Evolutionary conservation across 2,329 filamentous ascomycete genomes (phyloP), one percentile per base, ranked within the genome.

Genomic region (Ophiocordyceps polyrhachis-furcata): DNA sequence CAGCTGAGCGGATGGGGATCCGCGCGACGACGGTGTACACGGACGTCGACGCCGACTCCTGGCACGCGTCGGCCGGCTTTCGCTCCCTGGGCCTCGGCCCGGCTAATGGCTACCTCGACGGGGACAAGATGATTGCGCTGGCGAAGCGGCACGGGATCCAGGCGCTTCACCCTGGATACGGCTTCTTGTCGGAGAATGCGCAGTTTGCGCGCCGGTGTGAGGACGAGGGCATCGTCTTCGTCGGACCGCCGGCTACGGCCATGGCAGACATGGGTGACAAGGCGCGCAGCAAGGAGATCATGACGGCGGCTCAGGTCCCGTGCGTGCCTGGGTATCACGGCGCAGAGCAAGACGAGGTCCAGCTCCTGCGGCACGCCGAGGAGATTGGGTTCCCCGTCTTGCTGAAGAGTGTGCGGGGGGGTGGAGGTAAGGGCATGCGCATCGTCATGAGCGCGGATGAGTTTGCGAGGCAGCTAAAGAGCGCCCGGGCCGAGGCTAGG

Each of bases 261-360:
- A 87, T 83, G 57, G 68, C 81, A 47, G 86, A 87, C 47, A 94
- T 95, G 88, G 88, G 88, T 43, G 85, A 93, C 65, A 94, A 95
- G 67, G 87, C 81, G 45, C 73, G 83, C 48, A 91, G 84, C 44
- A 98, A 98, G 62, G 83, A 94, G 58, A 95, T 98, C 57, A 96
- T 98, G 91, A 86, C 76, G 31, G 77, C 78, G 5, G 89, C 91
- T n/a, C 86, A 87, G 9, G 91, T 98, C 4, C 88, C 88, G 5
- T 96, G 91, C 56, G 91, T 98, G 43, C 91, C 91, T 0, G 91
- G 91, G 1, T 98, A 98, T 56, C 91, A 96, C 59, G 91, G 91
- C 17, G 56, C 70, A 1, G 84, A 94, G 44, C 91, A 98, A 64
- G 76, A 81, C 43, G 69, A 73, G 42, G 60, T 65, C 45, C 62